These are phyloP conservation scores for Saturnispora sanitii DNA, from an alignment of 805 yeast species.

Conservation along the genomic window DNA sequence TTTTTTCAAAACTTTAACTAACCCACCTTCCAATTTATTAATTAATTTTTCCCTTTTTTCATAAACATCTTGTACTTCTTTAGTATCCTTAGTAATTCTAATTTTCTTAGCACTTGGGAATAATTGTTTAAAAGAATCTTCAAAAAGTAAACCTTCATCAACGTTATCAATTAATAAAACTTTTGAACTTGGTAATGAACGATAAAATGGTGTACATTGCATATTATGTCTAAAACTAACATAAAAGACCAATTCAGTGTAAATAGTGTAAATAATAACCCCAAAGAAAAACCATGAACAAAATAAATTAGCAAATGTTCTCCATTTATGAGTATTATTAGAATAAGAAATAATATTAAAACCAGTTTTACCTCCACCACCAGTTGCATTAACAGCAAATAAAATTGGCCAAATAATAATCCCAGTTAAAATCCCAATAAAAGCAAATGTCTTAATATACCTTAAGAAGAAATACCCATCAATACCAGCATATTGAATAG, in stretches of 20 bases:
- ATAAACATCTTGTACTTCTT: conserved; percentile 43
- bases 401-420: conserved; percentile 56
- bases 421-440: conserved; percentile 44
- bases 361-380: conserved; percentile 45
- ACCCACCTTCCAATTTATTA: conserved; percentile 52
- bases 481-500: conserved; percentile 59
- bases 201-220: conserved; percentile 65
- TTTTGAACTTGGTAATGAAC: conserved; percentile 57
- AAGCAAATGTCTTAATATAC: conserved; percentile 46
- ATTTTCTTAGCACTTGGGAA: conserved; percentile 56
- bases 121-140: conserved; percentile 43
- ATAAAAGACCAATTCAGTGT: conserved; percentile 66
- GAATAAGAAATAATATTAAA: conserved; percentile 57
- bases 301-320: conserved; percentile 67
- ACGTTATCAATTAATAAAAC: conserved; percentile 67
- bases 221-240: conserved; percentile 61
- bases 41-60: conserved; percentile 57
- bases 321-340: conserved; percentile 52
- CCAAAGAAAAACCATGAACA: conserved; percentile 69
- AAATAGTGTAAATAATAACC: conserved; percentile 51
- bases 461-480: conserved; percentile 74
- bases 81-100: conserved; percentile 56
- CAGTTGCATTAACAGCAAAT: conserved; percentile 66
- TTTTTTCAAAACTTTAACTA: conserved; percentile 50
- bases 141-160: conserved; percentile 34